Base-by-base conservation (phyloP, 768 basidiomycete genomes). In the Dentipellis sp. region DNA sequence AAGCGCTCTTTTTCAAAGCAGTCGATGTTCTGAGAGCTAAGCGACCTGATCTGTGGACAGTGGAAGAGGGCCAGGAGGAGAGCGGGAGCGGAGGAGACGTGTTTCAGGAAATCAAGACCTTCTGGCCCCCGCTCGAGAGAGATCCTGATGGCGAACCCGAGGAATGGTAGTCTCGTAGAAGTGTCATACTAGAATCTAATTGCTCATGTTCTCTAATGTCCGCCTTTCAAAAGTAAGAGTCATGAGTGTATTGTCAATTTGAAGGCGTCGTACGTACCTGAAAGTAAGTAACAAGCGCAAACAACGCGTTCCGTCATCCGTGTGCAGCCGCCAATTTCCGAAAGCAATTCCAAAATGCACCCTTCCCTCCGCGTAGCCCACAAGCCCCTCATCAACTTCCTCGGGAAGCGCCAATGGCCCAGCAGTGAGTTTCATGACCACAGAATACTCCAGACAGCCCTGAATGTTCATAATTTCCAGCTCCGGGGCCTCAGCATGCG, bases 401-500 rank as follows among this genome's bases (percentile, higher is more conserved):
- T 50, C 16, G 48, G 48, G 3, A 50, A 50, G 48, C 21, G 48
- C 14, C 17, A 50, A 35, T 50, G 48, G 48, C 48, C 48, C 29
- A 50, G 17, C 48, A n/a, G 48, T 50, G 16, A n/a, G 42, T 16
- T 11, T 14, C 14, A 7, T 19, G 17, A n/a, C 16, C 19, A 4
- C 3, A 2, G 6, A 17, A 11, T 17, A n/a, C n/a, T 14, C n/a
- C 8, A 45, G 10, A 8, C 5, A 45, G 17, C 2, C 42, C 19
- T 19, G 16, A 21, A 23, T n/a, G 19, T 11, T 47, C 10, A 8
- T 23, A 6, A 4, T 9, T 50, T 42, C 62, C 69, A 66, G 76
- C 74, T 37, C 59, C 64, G 10, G 63, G 71, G 55, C 72, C 76
- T 1, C 65, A 70, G 34, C 79, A 78, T 58, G 72, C 82, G 11